A percentile compares a stretch with the other conserved stretches of the same genome.
These are phyloP conservation scores for Backusella macrospora DNA, from an alignment of 192 early-diverging fungal species.

Conservation along the genomic window DNA sequence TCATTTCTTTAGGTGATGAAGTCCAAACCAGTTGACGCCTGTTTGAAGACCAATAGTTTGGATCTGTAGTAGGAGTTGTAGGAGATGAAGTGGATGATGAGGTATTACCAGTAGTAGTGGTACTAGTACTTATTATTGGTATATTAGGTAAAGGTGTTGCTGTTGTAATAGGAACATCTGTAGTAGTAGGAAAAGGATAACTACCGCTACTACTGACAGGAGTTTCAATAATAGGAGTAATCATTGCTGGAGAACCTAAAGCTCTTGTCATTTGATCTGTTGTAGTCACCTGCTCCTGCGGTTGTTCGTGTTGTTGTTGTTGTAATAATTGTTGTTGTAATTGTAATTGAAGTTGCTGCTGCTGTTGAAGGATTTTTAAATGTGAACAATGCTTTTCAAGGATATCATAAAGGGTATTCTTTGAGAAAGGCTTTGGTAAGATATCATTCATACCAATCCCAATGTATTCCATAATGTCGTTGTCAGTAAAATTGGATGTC, in stretches of 20 bases:
- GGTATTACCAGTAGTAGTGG: neutral
- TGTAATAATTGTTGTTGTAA: neutral
- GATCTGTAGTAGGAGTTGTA: neutral
- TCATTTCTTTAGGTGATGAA: neutral
- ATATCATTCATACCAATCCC: slow-evolving; percentile 78
- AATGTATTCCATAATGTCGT: slow-evolving; percentile 68
- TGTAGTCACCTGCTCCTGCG: neutral
- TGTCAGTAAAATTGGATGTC: slow-evolving; percentile 70
- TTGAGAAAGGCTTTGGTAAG: slow-evolving; percentile 70
- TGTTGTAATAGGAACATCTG: no score
- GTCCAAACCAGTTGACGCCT: slow-evolving; percentile 3
- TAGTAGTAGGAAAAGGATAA: neutral
- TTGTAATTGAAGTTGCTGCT: neutral
- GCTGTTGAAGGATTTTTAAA: slow-evolving; percentile 44
- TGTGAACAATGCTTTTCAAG: slow-evolving; percentile 63
- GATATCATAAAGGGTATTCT: slow-evolving; percentile 51
- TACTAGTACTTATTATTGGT: neutral
- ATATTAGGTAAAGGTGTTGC: neutral
- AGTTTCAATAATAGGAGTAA: neutral
- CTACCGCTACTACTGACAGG: neutral
- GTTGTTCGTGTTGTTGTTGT: neutral
- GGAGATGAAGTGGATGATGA: neutral
- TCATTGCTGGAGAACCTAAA: neutral
- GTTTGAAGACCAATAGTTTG: neutral
- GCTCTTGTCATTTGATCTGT: neutral